Evolutionary conservation across 192 early-diverging fungal genomes (phyloP), one percentile per base, ranked within the genome.

Genomic region (Martensiomyces pterosporus): DNA sequence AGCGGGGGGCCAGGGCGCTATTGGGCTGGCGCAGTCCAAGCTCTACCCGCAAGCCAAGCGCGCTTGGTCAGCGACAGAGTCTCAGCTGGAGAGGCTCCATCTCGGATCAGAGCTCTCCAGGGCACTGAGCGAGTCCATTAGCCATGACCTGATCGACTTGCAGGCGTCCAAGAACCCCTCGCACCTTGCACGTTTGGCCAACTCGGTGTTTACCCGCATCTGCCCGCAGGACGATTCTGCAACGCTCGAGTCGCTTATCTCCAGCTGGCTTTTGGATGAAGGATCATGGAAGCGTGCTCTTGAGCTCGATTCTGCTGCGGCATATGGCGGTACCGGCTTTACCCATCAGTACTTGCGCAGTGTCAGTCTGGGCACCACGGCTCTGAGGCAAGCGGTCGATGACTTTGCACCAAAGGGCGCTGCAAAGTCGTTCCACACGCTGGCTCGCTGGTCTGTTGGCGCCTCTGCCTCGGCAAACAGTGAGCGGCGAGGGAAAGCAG

Each of bases 151-250:
- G 8, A 47, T 43, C 15, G 55, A 53, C 9, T 5, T 62, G 39
- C 12, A 15, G 3, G 44, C 53, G 14, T 19, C n/a, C 17, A 57
- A 60, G 26, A 46, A 45, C 34, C 57, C 69, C 10, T 24, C 24
- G 39, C 53, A 55, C 22, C 27, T 73, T 49, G 69, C 69, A 14
- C 53, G 57, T 1, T 50, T 73, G 24, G 69, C 69, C 0, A 24
- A 47, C 26, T 47, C 62, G 0, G 63, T 73, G 9, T 49, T 40
- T 15, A 41, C 43, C 21, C 62, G 58, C 7, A 33, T 73, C 1
- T 65, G 69, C 18, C 53, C 69, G 4, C 45, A 34, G 21, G 48
- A 60, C n/a, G 53, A 64, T 26, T 13, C 37, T 1, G 7, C 14
- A 4, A 41, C 51, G 25, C 26, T 51, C 15, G 24, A 17, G 22